Base-by-base conservation (phyloP, 768 basidiomycete genomes). In the Trametes maxima region DNA sequence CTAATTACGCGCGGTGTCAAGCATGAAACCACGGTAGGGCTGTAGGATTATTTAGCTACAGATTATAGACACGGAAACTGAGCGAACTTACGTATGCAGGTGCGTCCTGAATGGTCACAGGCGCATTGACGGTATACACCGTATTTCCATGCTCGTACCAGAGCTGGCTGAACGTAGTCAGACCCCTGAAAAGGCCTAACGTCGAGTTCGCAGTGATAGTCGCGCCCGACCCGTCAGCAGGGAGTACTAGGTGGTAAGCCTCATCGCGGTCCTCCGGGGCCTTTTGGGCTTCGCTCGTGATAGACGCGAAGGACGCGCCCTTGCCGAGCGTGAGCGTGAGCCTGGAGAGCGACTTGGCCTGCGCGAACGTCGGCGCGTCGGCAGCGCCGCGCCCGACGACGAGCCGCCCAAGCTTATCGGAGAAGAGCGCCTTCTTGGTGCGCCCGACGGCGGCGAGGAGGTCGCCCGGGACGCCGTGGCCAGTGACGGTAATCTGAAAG, bases 1-100 rank as follows among this genome's bases (percentile, higher is more conserved):
- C 85, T 78, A 94, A 74, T 92, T 88, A 24, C 92, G 78, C 0
- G 90, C 78, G 0, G 92, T 94, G 70, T 94, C 92, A 13, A 94
- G 79, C 83, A 93, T 83, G 57, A 92, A 79, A 10, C 88, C 90
- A 21, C 92, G 83, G 69, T 87, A 90, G 0, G 87, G 86, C 87
- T 89, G 64, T 6, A 46, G 24, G 21, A 49, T 17, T 46, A 42
- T 42, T 59, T 25, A 44, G 33, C 35, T 22, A 22, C 12, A 12
- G 5, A 10, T 14, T 19, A 17, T 8, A 5, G 36, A 33, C 7
- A 11, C 11, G 10, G 1, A 2, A 35, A 1, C 7, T 17, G 17
- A 17, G 16, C 19, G n/a, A 14, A 79, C 84, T 54, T 69, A 87
- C 87, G 76, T 83, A 91, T 12, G 84, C 84, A 19, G 90, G 89